phyloP scores from a whole-genome alignment of 257 asterid genomes.

The Agastache rugosa region DNA sequence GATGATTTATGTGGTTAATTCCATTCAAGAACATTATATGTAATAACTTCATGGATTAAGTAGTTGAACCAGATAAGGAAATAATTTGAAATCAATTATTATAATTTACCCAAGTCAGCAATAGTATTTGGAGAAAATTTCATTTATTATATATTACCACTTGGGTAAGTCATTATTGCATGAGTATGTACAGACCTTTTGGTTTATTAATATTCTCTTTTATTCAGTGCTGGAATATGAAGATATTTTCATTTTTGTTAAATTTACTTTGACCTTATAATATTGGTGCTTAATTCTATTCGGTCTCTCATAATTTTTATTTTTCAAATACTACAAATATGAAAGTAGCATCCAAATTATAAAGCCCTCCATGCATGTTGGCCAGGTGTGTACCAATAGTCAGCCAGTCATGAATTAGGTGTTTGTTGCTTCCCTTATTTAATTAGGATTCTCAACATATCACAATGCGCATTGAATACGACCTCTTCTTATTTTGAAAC shows the following conservation, averaged over 20 bases:
- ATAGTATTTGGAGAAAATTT: slow-evolving; percentile 17
- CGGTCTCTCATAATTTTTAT: background rate
- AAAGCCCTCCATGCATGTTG: slow-evolving; percentile 1
- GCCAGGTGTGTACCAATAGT: slow-evolving; percentile 28
- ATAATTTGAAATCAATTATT: background rate
- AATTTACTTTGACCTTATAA: slow-evolving; percentile 1
- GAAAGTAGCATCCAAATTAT: background rate
- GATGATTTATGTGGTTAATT: background rate
- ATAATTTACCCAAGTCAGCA: slow-evolving; percentile 6
- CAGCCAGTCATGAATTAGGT: background rate
- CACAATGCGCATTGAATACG: slow-evolving; percentile 21
- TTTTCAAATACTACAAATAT: slow-evolving; percentile 1
- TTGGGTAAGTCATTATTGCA: background rate
- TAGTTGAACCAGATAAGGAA: slow-evolving; percentile 7
- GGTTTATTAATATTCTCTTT: slow-evolving; percentile 9
- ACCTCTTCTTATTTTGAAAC: slow-evolving; percentile 13
- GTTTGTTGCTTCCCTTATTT: slow-evolving; percentile 1
- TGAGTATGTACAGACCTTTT: background rate
- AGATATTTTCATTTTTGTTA: background rate
- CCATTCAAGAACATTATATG: background rate
- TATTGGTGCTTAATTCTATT: background rate
- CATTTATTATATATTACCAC: background rate
- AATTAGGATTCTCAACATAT: slow-evolving; percentile 14
- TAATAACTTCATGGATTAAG: slow-evolving; percentile 1
- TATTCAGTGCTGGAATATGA: background rate